Conservation (phyloP, 1,139 yeast species). For the Diutina siamensis region DNA sequence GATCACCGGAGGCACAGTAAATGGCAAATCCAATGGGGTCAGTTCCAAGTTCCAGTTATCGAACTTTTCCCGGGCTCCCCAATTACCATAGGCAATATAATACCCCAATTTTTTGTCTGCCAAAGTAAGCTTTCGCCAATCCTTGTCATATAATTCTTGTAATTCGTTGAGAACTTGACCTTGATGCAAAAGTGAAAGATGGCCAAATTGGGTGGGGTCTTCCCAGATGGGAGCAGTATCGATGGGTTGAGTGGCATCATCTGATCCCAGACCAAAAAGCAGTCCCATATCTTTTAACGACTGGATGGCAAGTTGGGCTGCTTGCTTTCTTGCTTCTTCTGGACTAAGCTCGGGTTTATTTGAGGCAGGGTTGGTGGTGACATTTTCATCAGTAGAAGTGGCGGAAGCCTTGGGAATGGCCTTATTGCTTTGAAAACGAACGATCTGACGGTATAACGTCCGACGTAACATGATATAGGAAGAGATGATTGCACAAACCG, state of each 20-base stretch:
- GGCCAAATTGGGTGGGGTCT: conserved; percentile 33
- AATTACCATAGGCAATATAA: conserved; percentile 50
- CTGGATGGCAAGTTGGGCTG: conserved; percentile 31
- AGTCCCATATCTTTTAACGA: conserved; percentile 32
- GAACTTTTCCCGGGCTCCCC: conserved; percentile 54
- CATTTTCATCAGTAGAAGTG: neutral
- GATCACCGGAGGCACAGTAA: conserved; percentile 27
- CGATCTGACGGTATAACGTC: neutral
- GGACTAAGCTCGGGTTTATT: conserved; percentile 8
- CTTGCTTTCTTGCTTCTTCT: conserved; percentile 15
- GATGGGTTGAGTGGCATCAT: conserved; percentile 36
- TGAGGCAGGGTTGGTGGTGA: neutral
- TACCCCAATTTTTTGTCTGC: conserved; percentile 41
- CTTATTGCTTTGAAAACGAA: neutral
- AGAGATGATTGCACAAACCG: neutral
- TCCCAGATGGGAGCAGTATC: conserved; percentile 41
- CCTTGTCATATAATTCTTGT: conserved; percentile 37
- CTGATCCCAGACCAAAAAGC: conserved; percentile 22
- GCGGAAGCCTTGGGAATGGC: neutral
- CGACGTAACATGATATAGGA: neutral
- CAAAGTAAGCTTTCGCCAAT: conserved; percentile 36
- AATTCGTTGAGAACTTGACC: conserved; percentile 46
- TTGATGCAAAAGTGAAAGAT: conserved; percentile 41
- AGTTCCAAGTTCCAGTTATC: conserved; percentile 27
- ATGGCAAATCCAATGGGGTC: conserved; percentile 45